Evolutionary conservation across 2,329 filamentous ascomycete genomes (phyloP).

Genomic region (Ophiostoma sp.): DNA sequence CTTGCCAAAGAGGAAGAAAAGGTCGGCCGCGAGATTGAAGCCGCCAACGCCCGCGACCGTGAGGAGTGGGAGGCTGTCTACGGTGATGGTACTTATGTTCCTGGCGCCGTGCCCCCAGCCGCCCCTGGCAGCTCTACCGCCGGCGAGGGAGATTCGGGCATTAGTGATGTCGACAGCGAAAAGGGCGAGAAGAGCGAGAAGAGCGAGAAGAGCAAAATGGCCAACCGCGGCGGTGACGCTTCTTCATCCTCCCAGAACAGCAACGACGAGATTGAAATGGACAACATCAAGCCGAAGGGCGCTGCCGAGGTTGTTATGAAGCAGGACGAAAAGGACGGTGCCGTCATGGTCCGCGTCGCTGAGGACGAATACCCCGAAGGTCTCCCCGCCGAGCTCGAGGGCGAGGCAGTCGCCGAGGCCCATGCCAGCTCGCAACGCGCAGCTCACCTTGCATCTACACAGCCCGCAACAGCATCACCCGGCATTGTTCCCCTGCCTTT

Average conservation of each 20-base stretch:
- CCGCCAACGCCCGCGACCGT: slow-evolving; percentile 56
- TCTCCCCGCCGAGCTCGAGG: slow-evolving; percentile 11
- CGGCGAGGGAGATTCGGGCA: slow-evolving; percentile 46
- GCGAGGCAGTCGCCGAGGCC: background rate
- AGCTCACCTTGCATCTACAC: background rate
- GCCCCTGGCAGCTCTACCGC: slow-evolving; percentile 27
- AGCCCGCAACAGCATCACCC: slow-evolving; percentile 32
- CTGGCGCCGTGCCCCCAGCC: background rate
- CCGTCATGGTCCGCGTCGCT: slow-evolving; percentile 50
- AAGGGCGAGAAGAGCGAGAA: slow-evolving; percentile 43
- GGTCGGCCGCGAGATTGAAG: slow-evolving; percentile 62
- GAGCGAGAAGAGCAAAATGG: slow-evolving; percentile 30
- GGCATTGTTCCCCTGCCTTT: slow-evolving; percentile 63
- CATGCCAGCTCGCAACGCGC: background rate
- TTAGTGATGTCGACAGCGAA: slow-evolving; percentile 43
- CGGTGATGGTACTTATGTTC: slow-evolving; percentile 47
- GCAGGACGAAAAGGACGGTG: slow-evolving; percentile 41
- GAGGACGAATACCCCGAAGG: slow-evolving; percentile 43
- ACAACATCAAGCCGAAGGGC: slow-evolving; percentile 42
- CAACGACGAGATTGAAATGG: slow-evolving; percentile 46
- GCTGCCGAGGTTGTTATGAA: slow-evolving; percentile 41
- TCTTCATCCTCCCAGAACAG: background rate
- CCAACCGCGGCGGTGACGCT: background rate
- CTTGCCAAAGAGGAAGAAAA: slow-evolving; percentile 63
- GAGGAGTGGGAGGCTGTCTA: slow-evolving; percentile 73